These are phyloP conservation scores for Limonium bicolor DNA, from an alignment of 148 eudicot genomes.

Conservation along the genomic window DNA sequence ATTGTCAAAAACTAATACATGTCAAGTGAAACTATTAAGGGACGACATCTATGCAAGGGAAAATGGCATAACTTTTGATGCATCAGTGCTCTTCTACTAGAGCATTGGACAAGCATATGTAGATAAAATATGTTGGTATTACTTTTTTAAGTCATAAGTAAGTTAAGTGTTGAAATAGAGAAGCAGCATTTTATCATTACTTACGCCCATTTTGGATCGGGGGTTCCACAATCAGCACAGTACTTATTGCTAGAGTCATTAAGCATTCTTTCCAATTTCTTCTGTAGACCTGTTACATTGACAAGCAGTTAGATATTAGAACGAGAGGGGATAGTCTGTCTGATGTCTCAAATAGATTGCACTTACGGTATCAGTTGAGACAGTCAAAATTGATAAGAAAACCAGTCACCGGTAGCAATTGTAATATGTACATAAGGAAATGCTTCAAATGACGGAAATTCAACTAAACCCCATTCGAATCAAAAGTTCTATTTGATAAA, in stretches of 20 bases:
- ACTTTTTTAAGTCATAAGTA: neutral
- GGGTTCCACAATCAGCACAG: constrained; percentile 93
- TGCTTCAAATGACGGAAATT: neutral
- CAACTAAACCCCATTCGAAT: neutral
- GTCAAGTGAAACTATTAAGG: too few species aligned
- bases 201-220: constrained; percentile 98
- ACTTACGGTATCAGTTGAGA: neutral
- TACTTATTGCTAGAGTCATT: constrained; percentile 35
- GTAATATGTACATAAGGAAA: neutral
- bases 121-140: neutral
- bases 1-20: too few species aligned
- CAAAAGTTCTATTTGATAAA: too few species aligned
- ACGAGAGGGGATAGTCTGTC: too few species aligned
- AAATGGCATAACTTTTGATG: too few species aligned
- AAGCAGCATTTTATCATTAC: too few species aligned
- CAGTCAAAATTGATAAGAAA: neutral
- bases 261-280: constrained; percentile 38
- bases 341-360: too few species aligned
- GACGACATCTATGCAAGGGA: too few species aligned
- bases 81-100: neutral
- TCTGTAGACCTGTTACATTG: too few species aligned
- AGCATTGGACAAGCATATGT: neutral
- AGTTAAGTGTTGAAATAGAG: neutral
- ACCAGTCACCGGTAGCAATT: too few species aligned
- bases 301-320: too few species aligned